These are phyloP conservation scores for Lactifluus volemus DNA, from an alignment of 768 basidiomycete genomes.

Conservation along the genomic window DNA sequence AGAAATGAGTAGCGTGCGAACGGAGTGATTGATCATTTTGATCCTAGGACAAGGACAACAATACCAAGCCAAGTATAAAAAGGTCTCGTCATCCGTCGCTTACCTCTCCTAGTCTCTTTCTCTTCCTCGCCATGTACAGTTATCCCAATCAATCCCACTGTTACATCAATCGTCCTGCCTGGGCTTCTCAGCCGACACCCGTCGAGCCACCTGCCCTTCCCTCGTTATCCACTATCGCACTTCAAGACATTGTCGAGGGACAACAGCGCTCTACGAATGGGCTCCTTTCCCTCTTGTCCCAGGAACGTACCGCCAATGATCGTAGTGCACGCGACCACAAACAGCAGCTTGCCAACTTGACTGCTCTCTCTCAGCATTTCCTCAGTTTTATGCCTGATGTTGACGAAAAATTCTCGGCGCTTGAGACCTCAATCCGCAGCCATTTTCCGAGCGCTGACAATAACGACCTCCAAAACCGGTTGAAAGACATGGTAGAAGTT, in stretches of 20 bases:
- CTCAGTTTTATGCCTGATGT: conserved; percentile 12
- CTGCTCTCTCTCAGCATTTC: conserved; percentile 7
- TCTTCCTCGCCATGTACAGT: background rate
- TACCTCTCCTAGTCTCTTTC: background rate
- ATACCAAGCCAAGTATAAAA: background rate
- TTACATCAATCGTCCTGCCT: background rate
- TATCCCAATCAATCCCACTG: background rate
- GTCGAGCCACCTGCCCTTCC: background rate
- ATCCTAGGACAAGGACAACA: conserved; percentile 1
- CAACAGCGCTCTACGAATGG: conserved; percentile 8
- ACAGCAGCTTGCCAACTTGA: conserved; percentile 4
- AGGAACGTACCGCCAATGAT: conserved; percentile 1
- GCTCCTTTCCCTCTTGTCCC: conserved; percentile 7
- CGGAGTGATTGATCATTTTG: too few species aligned
- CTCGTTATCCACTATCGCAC: background rate
- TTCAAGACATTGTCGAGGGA: conserved; percentile 12
- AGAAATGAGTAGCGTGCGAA: background rate
- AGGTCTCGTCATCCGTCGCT: background rate
- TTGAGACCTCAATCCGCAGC: background rate
- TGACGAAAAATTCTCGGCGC: conserved; percentile 2
- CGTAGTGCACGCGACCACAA: conserved; percentile 5
- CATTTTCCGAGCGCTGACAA: background rate
- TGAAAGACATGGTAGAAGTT: conserved; percentile 8
- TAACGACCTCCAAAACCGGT: background rate
- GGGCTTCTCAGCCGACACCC: background rate